phyloP scores from a whole-genome alignment of 352 stramenopile genomes.

The Pythium monospermum region DNA sequence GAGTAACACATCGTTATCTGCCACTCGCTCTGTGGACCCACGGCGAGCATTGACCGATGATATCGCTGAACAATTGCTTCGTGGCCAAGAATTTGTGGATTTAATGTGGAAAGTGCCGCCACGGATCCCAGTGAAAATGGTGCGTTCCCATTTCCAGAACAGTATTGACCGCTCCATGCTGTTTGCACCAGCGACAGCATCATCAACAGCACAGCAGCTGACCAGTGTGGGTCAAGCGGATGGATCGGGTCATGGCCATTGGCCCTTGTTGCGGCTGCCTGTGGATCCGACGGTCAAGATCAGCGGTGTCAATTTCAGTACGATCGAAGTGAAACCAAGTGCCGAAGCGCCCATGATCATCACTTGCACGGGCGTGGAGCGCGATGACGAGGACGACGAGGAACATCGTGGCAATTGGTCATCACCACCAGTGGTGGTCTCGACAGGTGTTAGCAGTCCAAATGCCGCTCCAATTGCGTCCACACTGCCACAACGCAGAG shows the following conservation, averaged over 20 bases:
- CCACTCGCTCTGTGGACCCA: conserved; percentile 26
- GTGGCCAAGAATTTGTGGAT: conserved; percentile 81
- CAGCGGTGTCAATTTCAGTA: conserved; percentile 62
- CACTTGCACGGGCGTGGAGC: conserved; percentile 69
- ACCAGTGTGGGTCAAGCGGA: neutral
- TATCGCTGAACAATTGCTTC: conserved; percentile 71
- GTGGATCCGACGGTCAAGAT: conserved; percentile 73
- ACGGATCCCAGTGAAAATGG: conserved; percentile 54
- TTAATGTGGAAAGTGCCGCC: conserved; percentile 80
- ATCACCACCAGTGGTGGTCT: neutral
- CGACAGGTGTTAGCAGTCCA: too few relatives aligned
- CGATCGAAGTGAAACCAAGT: conserved; percentile 77
- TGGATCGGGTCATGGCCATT: conserved; percentile 5
- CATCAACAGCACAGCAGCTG: neutral
- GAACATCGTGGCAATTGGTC: conserved; percentile 4
- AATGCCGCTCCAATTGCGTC: neutral
- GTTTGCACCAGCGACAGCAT: conserved; percentile 17
- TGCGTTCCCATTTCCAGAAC: conserved; percentile 41
- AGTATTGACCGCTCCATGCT: conserved; percentile 45
- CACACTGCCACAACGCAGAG: neutral
- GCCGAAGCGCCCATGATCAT: conserved; percentile 80
- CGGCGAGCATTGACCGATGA: conserved; percentile 39
- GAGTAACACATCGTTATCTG: conserved; percentile 46
- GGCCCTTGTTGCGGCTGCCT: conserved; percentile 47
- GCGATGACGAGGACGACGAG: conserved; percentile 54